Conservation (phyloP, 805 yeast species). For the Candida verbasci region DNA sequence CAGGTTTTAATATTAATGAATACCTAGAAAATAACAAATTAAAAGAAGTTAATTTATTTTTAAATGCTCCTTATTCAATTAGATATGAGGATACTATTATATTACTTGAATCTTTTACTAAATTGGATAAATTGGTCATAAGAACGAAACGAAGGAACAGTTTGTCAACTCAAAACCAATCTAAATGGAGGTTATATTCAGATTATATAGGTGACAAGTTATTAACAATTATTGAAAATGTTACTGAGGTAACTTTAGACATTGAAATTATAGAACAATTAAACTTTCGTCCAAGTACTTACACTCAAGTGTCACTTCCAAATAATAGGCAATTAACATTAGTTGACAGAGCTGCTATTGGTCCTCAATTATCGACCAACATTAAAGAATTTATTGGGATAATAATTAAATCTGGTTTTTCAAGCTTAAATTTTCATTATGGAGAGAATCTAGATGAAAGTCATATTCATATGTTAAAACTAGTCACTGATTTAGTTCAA, state of each 20-base stretch:
- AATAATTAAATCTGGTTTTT: conserved; percentile 10
- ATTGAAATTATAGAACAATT: conserved; percentile 4
- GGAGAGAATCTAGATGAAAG: conserved; percentile 27
- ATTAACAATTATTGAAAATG: neutral
- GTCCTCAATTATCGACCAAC: conserved; percentile 11
- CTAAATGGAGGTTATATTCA: conserved; percentile 5
- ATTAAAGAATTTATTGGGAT: conserved; percentile 11
- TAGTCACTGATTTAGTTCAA: conserved; percentile 14
- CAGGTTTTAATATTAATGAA: neutral
- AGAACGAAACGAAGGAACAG: conserved; percentile 5
- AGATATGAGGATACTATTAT: conserved; percentile 5
- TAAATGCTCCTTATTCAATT: conserved; percentile 5
- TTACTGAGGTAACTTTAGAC: conserved; percentile 3
- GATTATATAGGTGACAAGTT: conserved; percentile 4
- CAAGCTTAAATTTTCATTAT: conserved; percentile 17
- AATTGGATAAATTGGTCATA: conserved; percentile 1
- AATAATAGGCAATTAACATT: conserved; percentile 11
- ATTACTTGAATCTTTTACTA: neutral
- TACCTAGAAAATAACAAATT: neutral
- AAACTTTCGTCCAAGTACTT: conserved; percentile 8
- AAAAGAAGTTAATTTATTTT: conserved; percentile 2
- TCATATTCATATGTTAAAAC: conserved; percentile 18
- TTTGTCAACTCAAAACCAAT: neutral
- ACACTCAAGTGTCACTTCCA: neutral
- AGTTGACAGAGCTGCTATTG: conserved; percentile 19